These are phyloP conservation scores for Discostella stelligera DNA, from an alignment of 352 stramenopile species.

Conservation along the genomic window DNA sequence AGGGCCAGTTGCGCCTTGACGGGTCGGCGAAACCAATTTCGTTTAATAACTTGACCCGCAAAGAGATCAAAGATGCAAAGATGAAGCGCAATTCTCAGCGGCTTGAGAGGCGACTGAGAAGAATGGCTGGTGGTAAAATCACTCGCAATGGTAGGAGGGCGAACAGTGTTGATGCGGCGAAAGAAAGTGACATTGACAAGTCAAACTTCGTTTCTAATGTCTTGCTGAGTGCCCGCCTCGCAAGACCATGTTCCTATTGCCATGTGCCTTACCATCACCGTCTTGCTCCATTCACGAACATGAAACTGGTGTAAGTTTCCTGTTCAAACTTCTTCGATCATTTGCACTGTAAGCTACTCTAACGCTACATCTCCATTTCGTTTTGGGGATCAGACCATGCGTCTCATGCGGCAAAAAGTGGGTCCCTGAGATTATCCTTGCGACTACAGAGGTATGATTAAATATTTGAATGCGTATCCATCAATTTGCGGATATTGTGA, in stretches of 20 bases:
- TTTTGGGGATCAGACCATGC: slow-evolving; percentile 79
- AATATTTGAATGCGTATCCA: neutral
- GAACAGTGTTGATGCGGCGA: slow-evolving; percentile 5
- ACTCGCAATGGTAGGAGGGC: slow-evolving; percentile 24
- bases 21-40: slow-evolving; percentile 20
- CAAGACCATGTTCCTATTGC: slow-evolving; percentile 90
- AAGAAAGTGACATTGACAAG: slow-evolving; percentile 48
- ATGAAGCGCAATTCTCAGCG: slow-evolving; percentile 48
- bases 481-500: slow-evolving; percentile 51
- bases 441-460: slow-evolving; percentile 26
- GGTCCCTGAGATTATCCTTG: slow-evolving; percentile 93
- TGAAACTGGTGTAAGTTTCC: slow-evolving; percentile 88
- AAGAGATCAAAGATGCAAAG: slow-evolving; percentile 44
- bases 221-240: slow-evolving; percentile 54
- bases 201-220: slow-evolving; percentile 49
- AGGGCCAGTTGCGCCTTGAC: slow-evolving; percentile 27
- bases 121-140: slow-evolving; percentile 42
- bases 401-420: slow-evolving; percentile 95
- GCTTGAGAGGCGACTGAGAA: slow-evolving; percentile 42
- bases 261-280: slow-evolving; percentile 96
- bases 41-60: slow-evolving; percentile 44
- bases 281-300: slow-evolving; percentile 94
- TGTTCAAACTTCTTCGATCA: neutral
- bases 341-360: neutral
- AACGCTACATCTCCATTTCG: neutral